Conservation (phyloP, 495 filamentous ascomycete species). For the Penicillium longicatenatum region DNA sequence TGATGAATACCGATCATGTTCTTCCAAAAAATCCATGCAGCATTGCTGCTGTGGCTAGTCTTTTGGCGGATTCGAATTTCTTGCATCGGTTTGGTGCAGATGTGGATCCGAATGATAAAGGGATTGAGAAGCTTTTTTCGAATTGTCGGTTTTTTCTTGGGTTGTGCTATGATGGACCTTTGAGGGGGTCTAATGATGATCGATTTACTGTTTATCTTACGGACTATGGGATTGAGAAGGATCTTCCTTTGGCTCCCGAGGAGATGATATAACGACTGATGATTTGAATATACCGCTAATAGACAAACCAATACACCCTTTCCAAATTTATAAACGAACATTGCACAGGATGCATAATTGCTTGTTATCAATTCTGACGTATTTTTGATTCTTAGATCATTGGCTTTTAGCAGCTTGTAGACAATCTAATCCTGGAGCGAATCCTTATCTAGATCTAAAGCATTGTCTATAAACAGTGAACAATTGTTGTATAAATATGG, state of each 20-base stretch:
- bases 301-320: too few species aligned
- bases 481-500: too few species aligned
- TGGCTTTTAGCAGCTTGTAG: background rate
- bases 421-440: background rate
- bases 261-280: background rate
- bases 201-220: constrained; percentile 2
- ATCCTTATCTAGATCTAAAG: too few species aligned
- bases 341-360: too few species aligned
- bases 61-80: constrained; percentile 28
- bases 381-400: too few species aligned
- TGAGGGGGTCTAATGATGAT: constrained; percentile 3
- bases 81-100: constrained; percentile 2
- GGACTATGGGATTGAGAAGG: constrained; percentile 2
- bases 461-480: too few species aligned
- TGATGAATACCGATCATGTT: constrained; percentile 28
- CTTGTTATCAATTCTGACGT: too few species aligned
- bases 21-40: constrained; percentile 29
- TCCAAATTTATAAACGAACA: too few species aligned
- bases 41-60: constrained; percentile 31
- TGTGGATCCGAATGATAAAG: background rate
- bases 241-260: background rate
- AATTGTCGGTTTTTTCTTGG: constrained; percentile 8
- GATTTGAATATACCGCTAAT: too few species aligned
- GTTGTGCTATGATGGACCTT: background rate
- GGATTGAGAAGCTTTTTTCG: constrained; percentile 2